A percentile compares a stretch with the other conserved stretches of the same genome.
Evolutionary conservation across 208 protist genomes (phyloP).

Genomic region (Novymonas esmeraldas): DNA sequence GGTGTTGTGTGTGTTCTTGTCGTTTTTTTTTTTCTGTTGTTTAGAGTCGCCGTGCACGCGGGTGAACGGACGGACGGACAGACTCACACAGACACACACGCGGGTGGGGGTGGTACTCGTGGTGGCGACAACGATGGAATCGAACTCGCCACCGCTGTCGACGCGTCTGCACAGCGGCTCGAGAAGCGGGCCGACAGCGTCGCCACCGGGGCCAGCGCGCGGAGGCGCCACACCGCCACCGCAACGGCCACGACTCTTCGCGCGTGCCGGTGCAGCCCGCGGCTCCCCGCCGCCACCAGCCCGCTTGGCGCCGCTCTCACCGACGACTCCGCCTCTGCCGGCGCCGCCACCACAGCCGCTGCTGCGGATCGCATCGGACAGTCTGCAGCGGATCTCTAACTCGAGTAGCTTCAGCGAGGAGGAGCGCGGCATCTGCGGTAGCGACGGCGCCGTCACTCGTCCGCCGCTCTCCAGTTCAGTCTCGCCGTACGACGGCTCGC

Average conservation of each 20-base stretch:
- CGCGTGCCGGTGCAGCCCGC: conserved; percentile 5
- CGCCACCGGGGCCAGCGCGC: conserved; percentile 3
- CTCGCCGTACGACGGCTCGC: neutral
- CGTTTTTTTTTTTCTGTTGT: neutral
- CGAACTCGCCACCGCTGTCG: too few species aligned
- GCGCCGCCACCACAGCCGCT: too few species aligned
- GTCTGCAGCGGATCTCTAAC: neutral
- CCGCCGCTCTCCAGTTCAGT: neutral
- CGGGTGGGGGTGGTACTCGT: too few species aligned
- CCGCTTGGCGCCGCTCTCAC: conserved; percentile 24
- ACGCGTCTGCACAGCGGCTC: neutral
- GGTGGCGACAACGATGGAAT: too few species aligned
- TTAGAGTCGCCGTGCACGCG: neutral
- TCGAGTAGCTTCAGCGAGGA: neutral
- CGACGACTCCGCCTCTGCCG: neutral
- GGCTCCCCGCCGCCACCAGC: conserved; percentile 23
- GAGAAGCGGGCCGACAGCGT: neutral
- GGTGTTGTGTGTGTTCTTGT: neutral
- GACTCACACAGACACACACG: neutral
- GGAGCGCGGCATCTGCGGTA: neutral
- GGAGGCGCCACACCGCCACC: conserved; percentile 11
- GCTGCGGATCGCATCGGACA: neutral
- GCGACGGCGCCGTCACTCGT: neutral
- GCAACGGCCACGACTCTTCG: conserved; percentile 24
- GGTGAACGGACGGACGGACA: neutral